These are phyloP conservation scores for Letharia lupina DNA, from an alignment of 495 filamentous ascomycete species.

Conservation along the genomic window DNA sequence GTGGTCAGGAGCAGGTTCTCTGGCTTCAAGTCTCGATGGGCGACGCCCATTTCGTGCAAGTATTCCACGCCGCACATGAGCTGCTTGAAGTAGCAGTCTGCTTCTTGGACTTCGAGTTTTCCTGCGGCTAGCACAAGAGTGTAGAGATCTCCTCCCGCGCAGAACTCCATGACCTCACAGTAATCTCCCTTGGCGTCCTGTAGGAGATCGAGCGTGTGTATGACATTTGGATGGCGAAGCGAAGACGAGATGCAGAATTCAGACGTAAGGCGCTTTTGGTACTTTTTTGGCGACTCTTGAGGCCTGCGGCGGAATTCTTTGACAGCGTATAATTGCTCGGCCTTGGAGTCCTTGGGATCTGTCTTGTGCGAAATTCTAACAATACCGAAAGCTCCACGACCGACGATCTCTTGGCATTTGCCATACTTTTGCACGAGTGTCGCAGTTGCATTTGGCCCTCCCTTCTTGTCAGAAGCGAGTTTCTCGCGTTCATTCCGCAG, in stretches of 20 bases:
- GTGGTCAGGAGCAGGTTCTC: constrained; percentile 94
- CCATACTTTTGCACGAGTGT: constrained; percentile 94
- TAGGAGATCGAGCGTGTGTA: constrained; percentile 91
- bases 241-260: constrained; percentile 99
- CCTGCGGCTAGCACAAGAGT: constrained; percentile 86
- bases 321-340: constrained; percentile 91
- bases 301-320: constrained; percentile 96
- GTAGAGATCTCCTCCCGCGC: constrained; percentile 93
- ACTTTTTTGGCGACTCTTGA: constrained; percentile 89
- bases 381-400: constrained; percentile 95
- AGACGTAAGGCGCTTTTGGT: constrained; percentile 94
- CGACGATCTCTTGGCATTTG: constrained; percentile 96
- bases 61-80: constrained; percentile 99
- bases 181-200: constrained; percentile 96
- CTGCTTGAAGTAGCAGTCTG: constrained; percentile 98
- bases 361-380: constrained; percentile 98
- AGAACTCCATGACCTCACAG: constrained; percentile 99
- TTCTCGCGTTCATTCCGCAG: constrained; percentile 79
- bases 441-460: constrained; percentile 64
- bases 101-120: constrained; percentile 86
- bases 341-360: constrained; percentile 65
- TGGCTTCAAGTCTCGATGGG: constrained; percentile 93
- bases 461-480: constrained; percentile 66
- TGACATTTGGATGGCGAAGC: constrained; percentile 93
- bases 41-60: constrained; percentile 99